Conservation (phyloP, 164 flowering plant species). For the Protea cynaroides region DNA sequence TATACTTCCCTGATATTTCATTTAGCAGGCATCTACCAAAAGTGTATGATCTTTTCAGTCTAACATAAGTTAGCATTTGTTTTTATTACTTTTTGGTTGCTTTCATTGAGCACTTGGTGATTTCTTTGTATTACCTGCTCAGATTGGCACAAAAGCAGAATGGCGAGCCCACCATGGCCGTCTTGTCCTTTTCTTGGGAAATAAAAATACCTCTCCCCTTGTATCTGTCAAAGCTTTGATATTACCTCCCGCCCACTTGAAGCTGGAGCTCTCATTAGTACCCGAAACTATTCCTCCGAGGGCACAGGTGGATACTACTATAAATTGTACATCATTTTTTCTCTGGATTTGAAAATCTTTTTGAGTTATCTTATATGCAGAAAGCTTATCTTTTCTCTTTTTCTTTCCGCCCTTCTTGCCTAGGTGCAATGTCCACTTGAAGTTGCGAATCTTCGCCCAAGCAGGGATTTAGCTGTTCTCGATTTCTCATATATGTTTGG, state of each 20-base stretch:
- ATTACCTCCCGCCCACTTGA: constrained; percentile 85
- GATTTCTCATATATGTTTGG: constrained; percentile 91
- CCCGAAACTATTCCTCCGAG: constrained; percentile 98
- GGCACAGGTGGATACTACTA: constrained; percentile 68
- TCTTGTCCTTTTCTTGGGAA: constrained; percentile 93
- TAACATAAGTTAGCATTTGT: neutral
- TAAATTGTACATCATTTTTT: neutral
- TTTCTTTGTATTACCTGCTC: constrained; percentile 5
- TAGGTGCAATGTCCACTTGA: constrained; percentile 98
- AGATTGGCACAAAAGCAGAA: constrained; percentile 97
- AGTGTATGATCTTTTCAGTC: neutral
- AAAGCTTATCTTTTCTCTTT: neutral
- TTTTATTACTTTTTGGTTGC: neutral
- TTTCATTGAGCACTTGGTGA: constrained; percentile 1
- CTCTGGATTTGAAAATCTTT: neutral
- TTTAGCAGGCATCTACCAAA: neutral
- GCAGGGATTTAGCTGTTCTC: constrained; percentile 96
- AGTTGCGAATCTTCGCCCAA: constrained; percentile 74
- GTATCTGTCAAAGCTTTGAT: constrained; percentile 79
- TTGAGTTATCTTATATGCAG: too few species aligned
- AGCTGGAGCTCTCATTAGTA: constrained; percentile 77
- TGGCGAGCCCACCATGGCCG: constrained; percentile 95
- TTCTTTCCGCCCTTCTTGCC: constrained; percentile 7
- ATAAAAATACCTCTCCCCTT: constrained; percentile 86
- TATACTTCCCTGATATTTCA: neutral